Evolutionary conservation across 768 basidiomycete genomes (phyloP).

Genomic region (Vararia minispora): DNA sequence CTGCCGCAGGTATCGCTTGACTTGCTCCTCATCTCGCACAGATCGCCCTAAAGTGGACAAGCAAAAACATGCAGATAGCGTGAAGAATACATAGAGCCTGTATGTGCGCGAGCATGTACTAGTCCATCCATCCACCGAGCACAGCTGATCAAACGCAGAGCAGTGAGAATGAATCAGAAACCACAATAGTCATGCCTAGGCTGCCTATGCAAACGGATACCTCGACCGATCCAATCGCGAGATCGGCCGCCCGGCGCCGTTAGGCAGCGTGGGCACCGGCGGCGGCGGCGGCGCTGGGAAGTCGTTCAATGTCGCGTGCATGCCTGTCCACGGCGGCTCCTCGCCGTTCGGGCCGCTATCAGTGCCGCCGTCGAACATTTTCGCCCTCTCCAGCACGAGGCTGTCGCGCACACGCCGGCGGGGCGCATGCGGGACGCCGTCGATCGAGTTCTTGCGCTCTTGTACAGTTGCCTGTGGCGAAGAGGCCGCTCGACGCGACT

Average conservation of each 20-base stretch:
- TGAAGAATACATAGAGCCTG: no score
- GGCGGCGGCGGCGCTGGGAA: conserved; percentile 23
- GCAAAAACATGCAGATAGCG: no score
- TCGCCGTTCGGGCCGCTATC: conserved; percentile 22
- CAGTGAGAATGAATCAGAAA: no score
- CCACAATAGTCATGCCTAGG: no score
- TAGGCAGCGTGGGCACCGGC: conserved; percentile 19
- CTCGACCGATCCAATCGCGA: conserved; percentile 21
- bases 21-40: no score
- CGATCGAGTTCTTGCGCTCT: conserved; percentile 1
- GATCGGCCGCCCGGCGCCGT: conserved; percentile 7
- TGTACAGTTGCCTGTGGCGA: not conserved
- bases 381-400: conserved; percentile 14
- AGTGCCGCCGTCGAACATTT: conserved; percentile 6
- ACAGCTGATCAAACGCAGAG: no score
- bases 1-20: no score
- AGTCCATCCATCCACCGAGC: no score
- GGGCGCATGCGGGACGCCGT: not conserved
- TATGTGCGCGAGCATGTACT: no score
- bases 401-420: conserved; percentile 14
- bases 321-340: conserved; percentile 3
- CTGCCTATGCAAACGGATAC: conserved; percentile 18
- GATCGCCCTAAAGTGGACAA: no score
- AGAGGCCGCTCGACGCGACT: not conserved
- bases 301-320: conserved; percentile 2